Percentiles rank a stretch among this genome's conserved stretches.
Evolutionary conservation across 495 filamentous ascomycete species (phyloP).

Genomic region (Penicillium ucsense): DNA sequence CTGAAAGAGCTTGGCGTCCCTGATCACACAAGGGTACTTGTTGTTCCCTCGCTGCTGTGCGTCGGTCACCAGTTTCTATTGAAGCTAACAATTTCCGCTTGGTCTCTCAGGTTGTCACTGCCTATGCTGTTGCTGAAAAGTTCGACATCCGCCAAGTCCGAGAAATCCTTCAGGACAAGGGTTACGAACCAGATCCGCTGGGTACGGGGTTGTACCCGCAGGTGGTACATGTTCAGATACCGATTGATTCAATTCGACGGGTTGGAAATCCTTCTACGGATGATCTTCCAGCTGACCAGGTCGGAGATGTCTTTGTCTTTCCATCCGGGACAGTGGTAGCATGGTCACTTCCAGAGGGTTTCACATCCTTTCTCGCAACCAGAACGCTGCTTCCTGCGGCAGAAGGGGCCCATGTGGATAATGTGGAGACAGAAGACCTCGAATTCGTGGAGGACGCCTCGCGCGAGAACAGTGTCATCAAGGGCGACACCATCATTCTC

Average conservation of each 20-base stretch:
- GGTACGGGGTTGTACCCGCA: conserved; percentile 54
- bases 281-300: conserved; percentile 51
- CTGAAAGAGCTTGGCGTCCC: conserved; percentile 31
- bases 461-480: conserved; percentile 67
- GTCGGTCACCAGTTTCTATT: neutral
- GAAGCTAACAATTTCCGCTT: neutral
- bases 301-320: conserved; percentile 92
- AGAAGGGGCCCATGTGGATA: conserved; percentile 57
- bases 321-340: conserved; percentile 91
- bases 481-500: conserved; percentile 81
- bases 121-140: conserved; percentile 76
- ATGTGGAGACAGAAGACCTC: conserved; percentile 76
- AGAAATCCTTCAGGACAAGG: conserved; percentile 60
- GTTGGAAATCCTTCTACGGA: conserved; percentile 44
- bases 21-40: conserved; percentile 30
- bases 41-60: neutral
- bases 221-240: conserved; percentile 54
- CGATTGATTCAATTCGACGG: conserved; percentile 42
- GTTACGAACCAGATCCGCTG: conserved; percentile 54
- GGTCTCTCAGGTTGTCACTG: conserved; percentile 53
- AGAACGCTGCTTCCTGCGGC: conserved; percentile 66
- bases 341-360: conserved; percentile 70
- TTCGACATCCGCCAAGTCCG: conserved; percentile 69
- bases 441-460: conserved; percentile 72
- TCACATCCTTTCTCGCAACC: conserved; percentile 63